Evolutionary conservation across 1,284 basidiomycete genomes (phyloP).

Genomic region (Tilletia walkeri): DNA sequence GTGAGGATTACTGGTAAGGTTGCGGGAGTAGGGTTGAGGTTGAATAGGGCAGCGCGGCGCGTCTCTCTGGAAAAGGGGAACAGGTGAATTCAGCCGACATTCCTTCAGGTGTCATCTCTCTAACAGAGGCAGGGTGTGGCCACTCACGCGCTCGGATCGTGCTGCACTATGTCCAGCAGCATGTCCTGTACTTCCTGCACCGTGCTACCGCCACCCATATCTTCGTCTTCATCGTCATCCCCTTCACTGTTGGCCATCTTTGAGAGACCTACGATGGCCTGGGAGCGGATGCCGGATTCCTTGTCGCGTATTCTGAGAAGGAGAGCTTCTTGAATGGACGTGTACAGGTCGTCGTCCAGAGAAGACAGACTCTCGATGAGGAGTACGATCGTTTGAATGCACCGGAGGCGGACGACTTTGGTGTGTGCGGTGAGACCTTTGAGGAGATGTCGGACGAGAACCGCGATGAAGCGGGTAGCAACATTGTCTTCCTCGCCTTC

Average conservation of each 20-base stretch:
- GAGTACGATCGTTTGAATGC: conserved; percentile 68
- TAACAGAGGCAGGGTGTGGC: not conserved
- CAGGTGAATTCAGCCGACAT: not conserved
- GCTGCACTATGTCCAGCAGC: conserved; percentile 70
- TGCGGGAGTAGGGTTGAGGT: conserved; percentile 68
- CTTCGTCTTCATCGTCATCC: conserved; percentile 31
- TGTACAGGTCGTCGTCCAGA: conserved; percentile 76
- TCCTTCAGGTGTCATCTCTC: too few relatives aligned
- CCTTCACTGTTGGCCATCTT: conserved; percentile 70
- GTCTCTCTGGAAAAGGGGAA: conserved; percentile 68
- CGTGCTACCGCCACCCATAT: conserved; percentile 69
- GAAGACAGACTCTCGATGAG: conserved; percentile 34
- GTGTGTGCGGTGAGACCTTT: conserved; percentile 84
- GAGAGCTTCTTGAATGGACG: conserved; percentile 67
- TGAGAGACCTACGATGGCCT: conserved; percentile 79
- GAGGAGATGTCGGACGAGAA: conserved; percentile 73
- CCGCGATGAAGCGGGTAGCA: conserved; percentile 70
- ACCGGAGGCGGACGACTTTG: conserved; percentile 80
- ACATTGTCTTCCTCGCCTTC: conserved; percentile 67
- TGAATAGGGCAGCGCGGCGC: conserved; percentile 78
- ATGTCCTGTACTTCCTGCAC: conserved; percentile 67
- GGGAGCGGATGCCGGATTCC: conserved; percentile 76
- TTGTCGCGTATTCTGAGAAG: conserved; percentile 82
- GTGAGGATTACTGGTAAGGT: conserved; percentile 69
- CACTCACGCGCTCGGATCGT: conserved; percentile 60